phyloP scores from a whole-genome alignment of 163 green algal genomes.

The Trebouxiophyceae sp. region DNA sequence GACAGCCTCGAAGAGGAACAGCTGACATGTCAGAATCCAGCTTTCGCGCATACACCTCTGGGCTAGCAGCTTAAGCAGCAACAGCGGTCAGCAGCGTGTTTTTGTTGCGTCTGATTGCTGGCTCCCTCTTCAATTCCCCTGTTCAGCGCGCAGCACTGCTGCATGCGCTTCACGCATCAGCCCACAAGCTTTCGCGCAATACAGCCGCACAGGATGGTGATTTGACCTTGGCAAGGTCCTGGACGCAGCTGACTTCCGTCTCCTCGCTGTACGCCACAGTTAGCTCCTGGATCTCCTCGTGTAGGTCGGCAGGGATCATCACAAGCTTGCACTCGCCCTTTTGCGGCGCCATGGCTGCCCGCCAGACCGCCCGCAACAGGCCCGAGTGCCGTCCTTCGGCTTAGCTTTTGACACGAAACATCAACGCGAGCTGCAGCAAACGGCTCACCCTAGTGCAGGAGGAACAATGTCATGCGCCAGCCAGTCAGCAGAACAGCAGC shows the following conservation, averaged over 20 bases:
- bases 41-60: too few relatives aligned
- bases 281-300: constrained; percentile 46
- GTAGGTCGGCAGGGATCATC: constrained; percentile 44
- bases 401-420: too few relatives aligned
- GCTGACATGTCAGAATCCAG: not conserved
- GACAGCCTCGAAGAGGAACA: not conserved
- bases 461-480: too few relatives aligned
- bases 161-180: not conserved
- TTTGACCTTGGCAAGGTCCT: constrained; percentile 49
- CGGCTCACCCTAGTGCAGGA: too few relatives aligned
- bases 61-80: not conserved
- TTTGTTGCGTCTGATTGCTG: not conserved
- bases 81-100: too few relatives aligned
- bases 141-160: not conserved
- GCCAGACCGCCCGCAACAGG: too few relatives aligned
- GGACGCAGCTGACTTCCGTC: constrained; percentile 50
- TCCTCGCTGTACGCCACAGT: constrained; percentile 22
- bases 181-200: not conserved
- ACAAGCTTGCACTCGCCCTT: constrained; percentile 41
- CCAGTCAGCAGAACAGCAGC: too few relatives aligned
- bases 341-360: too few relatives aligned
- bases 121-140: not conserved
- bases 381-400: too few relatives aligned
- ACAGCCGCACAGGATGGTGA: not conserved
- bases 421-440: too few relatives aligned